Evolutionary conservation across 768 basidiomycete genomes (phyloP).

Genomic region (Infundibulicybe gibba): DNA sequence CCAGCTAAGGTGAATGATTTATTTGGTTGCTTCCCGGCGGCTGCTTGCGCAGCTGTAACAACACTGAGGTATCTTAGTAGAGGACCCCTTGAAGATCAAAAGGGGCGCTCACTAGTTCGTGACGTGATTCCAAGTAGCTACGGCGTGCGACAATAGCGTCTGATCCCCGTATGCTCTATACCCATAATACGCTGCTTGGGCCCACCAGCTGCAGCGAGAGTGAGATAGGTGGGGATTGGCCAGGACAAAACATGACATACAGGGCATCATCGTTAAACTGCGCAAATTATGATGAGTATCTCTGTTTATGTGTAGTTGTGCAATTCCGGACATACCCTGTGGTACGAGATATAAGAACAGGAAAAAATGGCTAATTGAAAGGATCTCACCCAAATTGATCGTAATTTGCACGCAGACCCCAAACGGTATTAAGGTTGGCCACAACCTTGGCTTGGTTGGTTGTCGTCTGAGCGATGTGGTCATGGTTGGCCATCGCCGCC

Average conservation of each 20-base stretch:
- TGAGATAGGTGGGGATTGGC: not conserved
- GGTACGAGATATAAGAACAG: slow-evolving; percentile 1
- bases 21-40: slow-evolving; percentile 29
- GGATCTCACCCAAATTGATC: slow-evolving; percentile 35
- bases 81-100: not conserved
- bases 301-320: no score
- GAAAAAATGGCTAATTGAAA: not conserved
- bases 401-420: slow-evolving; percentile 32
- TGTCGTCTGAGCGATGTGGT: slow-evolving; percentile 31
- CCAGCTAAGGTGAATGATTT: slow-evolving; percentile 37
- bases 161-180: slow-evolving; percentile 44
- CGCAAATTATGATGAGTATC: not conserved
- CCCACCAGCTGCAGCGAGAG: slow-evolving; percentile 42
- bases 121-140: slow-evolving; percentile 46
- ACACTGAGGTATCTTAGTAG: slow-evolving; percentile 24
- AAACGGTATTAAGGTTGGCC: slow-evolving; percentile 37
- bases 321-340: slow-evolving; percentile 14
- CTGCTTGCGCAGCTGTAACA: slow-evolving; percentile 36
- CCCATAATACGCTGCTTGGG: slow-evolving; percentile 45
- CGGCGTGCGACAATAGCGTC: slow-evolving; percentile 37
- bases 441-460: slow-evolving; percentile 33
- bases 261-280: slow-evolving; percentile 48
- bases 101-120: slow-evolving; percentile 37
- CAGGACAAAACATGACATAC: slow-evolving; percentile 16
- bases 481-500: slow-evolving; percentile 48